Evolutionary conservation across 1,284 basidiomycete genomes (phyloP), one percentile per base, ranked within the genome.

Genomic region (Apiotrichum porosum): DNA sequence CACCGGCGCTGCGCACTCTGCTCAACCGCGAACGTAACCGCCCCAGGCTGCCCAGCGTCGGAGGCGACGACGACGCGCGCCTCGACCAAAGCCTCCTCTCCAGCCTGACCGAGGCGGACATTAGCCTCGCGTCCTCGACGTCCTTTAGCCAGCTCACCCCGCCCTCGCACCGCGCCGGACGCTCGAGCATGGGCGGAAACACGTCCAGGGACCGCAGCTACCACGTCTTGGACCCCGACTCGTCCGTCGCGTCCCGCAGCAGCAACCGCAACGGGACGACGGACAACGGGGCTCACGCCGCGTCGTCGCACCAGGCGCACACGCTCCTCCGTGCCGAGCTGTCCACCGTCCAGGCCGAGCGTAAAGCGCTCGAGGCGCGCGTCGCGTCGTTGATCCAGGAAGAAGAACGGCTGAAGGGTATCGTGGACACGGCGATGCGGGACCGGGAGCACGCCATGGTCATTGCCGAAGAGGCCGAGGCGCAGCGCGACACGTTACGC

Each of bases 111-210:
- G 44, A 47, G 32, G 44, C 31, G 14, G 45, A 54, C 44, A 31
- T 54, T 17, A 47, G 44, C 40, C 38, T 54, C 10, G 52, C 52
- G 3, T 41, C 37, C 9, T 37, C 26, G 23, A 38, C 47, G 22
- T 47, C 44, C n/a, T 54, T 54, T 24, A 33, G 35, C 10, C 21
- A 28, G 18, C 41, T 54, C 23, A 54, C 52, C 10, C 52, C 52
- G 22, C 52, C 41, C n/a, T n/a, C n/a, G n/a, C 8, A 21, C 17
- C 15, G 15, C 21, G 22, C 41, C n/a, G n/a, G 41, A 9, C 30
- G 30, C 30, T 3, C 9, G 26, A 31, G 26, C 38, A 9, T 24
- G 23, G 24, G 23, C 35, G 3, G 14, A 34, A 34, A 18, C 35
- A 19, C 17, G 18, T 21, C n/a, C 50, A 6, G 24, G 19, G n/a